Evolutionary conservation across 2,329 filamentous ascomycete genomes (phyloP), one percentile per base, ranked within the genome.

Genomic region (Exophiala bonariae): DNA sequence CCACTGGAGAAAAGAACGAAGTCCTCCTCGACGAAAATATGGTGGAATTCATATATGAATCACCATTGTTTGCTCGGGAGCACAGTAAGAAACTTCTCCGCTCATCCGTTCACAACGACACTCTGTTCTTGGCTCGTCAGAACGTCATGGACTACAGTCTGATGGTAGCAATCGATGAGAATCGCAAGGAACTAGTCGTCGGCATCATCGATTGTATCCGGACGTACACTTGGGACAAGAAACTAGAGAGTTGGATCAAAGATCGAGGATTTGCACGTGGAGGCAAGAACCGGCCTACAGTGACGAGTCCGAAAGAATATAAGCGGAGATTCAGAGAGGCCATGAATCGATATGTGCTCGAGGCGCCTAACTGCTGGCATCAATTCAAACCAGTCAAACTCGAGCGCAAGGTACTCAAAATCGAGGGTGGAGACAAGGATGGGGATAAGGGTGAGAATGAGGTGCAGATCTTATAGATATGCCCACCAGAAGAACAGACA

Each of bases 171-270:
- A 95, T 99, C 35, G 92, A 99, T 61, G 93, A 96, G 65, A 78
- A 79, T 30, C 81, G 83, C 54, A 91, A 92, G 61, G 92, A 99
- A 69, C 81, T 99, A 11, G 89, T 97, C 11, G 91, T 99, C 2
- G 93, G 93, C 3, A 97, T 99, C 61, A 97, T 99, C 56, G 92
- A 99, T 66, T 97, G 93, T 66, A 97, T 99, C 58, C 83, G 93
- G 45, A 99, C 93, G 0, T 99, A 97, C 65, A 99, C 93, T 0
- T 99, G 93, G 90, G 93, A 99, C 74, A 99, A 99, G 77, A 96
- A 96, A 66, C 80, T 99, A n/a, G 93, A 99, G 72, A 93, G 86
- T 44, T 99, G 93, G 93, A 96, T 99, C 78, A 99, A 99, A 69
- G 91, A 97, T 63, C 86, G 92, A 31, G 93, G 88, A 1, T 89